Evolutionary conservation across 805 yeast species (phyloP), one percentile per base, ranked within the genome.

Genomic region (Yamadazyma takamatsuzukensis): DNA sequence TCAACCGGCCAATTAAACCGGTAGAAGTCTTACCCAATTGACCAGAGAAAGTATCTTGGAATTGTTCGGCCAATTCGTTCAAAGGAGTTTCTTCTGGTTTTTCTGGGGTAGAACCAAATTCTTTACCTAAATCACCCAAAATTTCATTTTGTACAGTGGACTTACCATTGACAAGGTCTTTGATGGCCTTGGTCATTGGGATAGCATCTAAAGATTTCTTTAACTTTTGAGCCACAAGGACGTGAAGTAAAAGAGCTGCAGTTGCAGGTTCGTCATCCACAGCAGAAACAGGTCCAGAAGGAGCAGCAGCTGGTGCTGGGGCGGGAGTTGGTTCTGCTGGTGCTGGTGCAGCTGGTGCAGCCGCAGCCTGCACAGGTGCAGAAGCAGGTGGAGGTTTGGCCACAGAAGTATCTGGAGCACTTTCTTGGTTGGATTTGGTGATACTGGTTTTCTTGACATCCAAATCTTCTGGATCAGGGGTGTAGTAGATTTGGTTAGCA

Each of bases 81-180:
- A 93, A 74, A 41, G 98, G 98, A 26, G 95, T 84, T 56, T 93
- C 99, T 68, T 93, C 99, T 42, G 99, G 97, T 67, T 93, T 93
- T 67, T 93, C 99, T 26, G 99, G 99, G 30, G 97, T 89, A 27
- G 93, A 67, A 52, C 97, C 97, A 55, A 93, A 93, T 68, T 93
- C 99, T 66, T 93, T 93, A 56, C 97, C 97, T 53, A 93, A 74
- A 56, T 93, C 99, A 73, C 99, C 99, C 49, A 93, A 76, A 49
- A 93, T 93, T 72, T 93, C 99, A 64, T 93, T 93, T 69, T 93
- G 99, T 29, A 93, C 90, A 14, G 99, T 93, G 16, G 98, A 93
- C 62, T 93, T 93, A 69, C 99, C 99, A 54, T 95, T 95, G 44
- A 93, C 98, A 53, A 93, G 74, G 56, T 93, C 98, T 65, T 93